phyloP scores from a whole-genome alignment of 176 grass and related monocot genomes.

The Phragmites australis region DNA sequence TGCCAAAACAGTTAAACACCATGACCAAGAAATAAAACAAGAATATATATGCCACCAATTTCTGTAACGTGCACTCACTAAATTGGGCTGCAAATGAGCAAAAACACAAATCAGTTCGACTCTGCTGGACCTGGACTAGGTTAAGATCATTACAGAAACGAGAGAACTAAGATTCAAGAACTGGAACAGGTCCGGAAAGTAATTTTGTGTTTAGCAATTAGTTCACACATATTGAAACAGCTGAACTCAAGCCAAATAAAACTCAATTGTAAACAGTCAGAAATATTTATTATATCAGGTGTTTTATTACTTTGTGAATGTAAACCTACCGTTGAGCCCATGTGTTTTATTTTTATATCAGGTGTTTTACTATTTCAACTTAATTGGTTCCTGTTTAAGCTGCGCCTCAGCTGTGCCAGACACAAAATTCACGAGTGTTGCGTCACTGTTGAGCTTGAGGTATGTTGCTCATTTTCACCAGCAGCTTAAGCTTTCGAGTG shows the following conservation, averaged over 20 bases:
- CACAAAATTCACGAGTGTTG: neutral
- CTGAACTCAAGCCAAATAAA: neutral
- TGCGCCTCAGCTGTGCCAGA: too few relatives aligned
- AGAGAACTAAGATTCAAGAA: neutral
- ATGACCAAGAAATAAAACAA: slow-evolving; percentile 31
- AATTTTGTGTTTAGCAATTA: neutral
- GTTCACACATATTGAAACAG: neutral
- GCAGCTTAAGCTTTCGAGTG: neutral
- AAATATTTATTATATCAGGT: neutral
- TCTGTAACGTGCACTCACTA: neutral
- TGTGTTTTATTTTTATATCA: neutral
- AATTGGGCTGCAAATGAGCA: neutral
- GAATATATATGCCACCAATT: neutral
- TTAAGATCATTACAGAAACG: neutral
- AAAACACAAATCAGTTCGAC: neutral
- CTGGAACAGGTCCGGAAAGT: neutral
- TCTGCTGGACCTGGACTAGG: neutral
- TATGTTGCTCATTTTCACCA: neutral
- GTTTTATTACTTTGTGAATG: neutral
- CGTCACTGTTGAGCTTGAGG: neutral
- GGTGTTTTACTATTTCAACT: neutral
- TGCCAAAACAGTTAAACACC: slow-evolving; percentile 31
- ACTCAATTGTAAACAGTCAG: neutral
- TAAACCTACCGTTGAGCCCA: too few relatives aligned
- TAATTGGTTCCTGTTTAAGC: neutral